Percentiles rank a stretch among this genome's conserved stretches.
Evolutionary conservation across 352 stramenopile genomes (phyloP).

Genomic region (Pythium oligandrum): DNA sequence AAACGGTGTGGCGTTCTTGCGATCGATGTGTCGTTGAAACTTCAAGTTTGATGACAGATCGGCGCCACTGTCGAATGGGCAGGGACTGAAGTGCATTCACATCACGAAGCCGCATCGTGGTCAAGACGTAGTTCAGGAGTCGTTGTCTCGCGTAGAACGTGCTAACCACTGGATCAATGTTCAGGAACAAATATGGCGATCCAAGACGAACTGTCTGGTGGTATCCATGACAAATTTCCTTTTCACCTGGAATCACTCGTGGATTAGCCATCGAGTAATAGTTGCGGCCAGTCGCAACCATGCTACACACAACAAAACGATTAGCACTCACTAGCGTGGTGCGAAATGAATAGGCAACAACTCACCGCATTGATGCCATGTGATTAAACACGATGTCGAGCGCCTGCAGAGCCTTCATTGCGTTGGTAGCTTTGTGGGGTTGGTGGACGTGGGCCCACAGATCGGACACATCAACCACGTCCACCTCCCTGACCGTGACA

Average conservation of each 20-base stretch:
- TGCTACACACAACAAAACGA: slow-evolving; percentile 1
- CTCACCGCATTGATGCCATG: slow-evolving; percentile 5
- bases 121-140: slow-evolving; percentile 4
- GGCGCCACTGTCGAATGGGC: slow-evolving; percentile 3
- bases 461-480: not conserved
- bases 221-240: slow-evolving; percentile 5
- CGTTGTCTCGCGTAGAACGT: slow-evolving; percentile 9
- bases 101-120: slow-evolving; percentile 1
- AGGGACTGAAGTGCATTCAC: not conserved
- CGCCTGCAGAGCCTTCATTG: slow-evolving; percentile 3
- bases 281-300: not conserved
- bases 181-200: slow-evolving; percentile 2
- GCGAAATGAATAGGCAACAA: not conserved
- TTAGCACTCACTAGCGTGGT: not conserved
- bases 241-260: not conserved
- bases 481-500: slow-evolving; percentile 9
- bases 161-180: slow-evolving; percentile 7
- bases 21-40: slow-evolving; percentile 7
- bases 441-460: not conserved
- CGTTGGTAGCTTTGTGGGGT: not conserved
- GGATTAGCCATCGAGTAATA: slow-evolving; percentile 1
- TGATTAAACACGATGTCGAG: slow-evolving; percentile 11
- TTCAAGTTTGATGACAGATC: not conserved
- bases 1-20: not conserved
- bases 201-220: slow-evolving; percentile 5